Base-by-base conservation (phyloP, 805 yeast species). In the Candida stauntonica region DNA sequence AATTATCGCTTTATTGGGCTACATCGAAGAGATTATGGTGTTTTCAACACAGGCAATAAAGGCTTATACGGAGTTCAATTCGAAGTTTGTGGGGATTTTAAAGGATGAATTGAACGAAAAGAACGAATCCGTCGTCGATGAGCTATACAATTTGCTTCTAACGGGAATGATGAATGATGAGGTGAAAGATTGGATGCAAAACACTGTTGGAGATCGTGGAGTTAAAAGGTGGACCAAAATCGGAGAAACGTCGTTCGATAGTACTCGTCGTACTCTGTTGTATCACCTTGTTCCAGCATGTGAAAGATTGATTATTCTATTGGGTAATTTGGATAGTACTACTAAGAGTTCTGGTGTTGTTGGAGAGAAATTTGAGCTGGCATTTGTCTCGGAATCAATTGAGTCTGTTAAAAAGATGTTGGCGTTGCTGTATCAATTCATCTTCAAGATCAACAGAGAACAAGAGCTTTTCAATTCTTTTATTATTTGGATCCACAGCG, bases 201-300 rank as follows among this genome's bases (percentile, higher is more conserved):
- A 80, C 47, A 75, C 78, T 33, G 62, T 83, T 24, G 88, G 86
- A 0, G 87, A 81, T 44, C 63, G 83, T 44, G 85, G 85, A 20
- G 55, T 75, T 15, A 75, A 72, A 44, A 66, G 75, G 46, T 73
- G 86, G 73, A 60, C 62, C 3, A 70, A 67, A 36, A 36, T 70
- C 14, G 81, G 83, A 0, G 68, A 66, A 26, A 57, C 66, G 2
- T 63, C 72, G 12, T 80, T 73, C 50, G 81, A 79, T 30, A 61
- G 62, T 31, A 58, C 72, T 1, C 60, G 78, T 38, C 71, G 75
- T 39, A 56, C 64, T 0, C 46, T 76, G 1, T 72, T 73, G 39
- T 64, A 73, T 29, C 70, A 72, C 28, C 42, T 79, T 16, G 63
- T 80, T 7, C 77, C 82, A 4, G 67, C 79, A 0, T 54, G 72